A percentile compares a stretch with the other conserved stretches of the same genome.
Evolutionary conservation across 208 protist genomes (phyloP).

Genomic region (Crithidia brevicula): DNA sequence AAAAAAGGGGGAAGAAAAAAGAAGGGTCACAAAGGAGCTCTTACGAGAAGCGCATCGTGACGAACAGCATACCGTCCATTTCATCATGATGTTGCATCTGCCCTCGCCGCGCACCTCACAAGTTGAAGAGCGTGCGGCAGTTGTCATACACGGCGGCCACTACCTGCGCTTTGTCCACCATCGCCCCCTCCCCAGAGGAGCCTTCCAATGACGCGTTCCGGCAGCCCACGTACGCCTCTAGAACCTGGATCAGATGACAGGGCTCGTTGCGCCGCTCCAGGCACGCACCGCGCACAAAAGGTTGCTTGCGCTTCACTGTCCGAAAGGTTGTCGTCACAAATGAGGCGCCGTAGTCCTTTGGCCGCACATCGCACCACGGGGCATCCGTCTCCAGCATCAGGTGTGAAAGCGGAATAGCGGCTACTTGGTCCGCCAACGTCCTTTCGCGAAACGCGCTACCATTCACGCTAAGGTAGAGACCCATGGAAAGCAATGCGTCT

Average conservation of each 20-base stretch:
- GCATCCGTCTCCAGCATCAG: constrained; percentile 95
- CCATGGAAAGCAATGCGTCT: constrained; percentile 67
- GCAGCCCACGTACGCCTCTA: constrained; percentile 70
- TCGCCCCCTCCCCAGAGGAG: neutral
- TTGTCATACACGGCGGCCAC: constrained; percentile 49
- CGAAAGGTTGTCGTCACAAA: constrained; percentile 73
- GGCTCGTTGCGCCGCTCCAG: constrained; percentile 94
- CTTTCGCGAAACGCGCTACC: constrained; percentile 91
- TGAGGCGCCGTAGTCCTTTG: constrained; percentile 79
- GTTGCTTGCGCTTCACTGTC: constrained; percentile 63
- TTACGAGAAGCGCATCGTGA: too few species aligned
- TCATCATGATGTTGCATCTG: too few species aligned
- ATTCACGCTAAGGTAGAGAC: constrained; percentile 92
- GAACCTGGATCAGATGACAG: constrained; percentile 80
- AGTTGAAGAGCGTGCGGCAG: constrained; percentile 43
- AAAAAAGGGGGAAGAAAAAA: too few species aligned
- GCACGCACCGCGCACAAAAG: constrained; percentile 62
- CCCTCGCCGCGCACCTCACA: constrained; percentile 10
- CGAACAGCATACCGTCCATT: too few species aligned
- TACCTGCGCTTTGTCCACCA: constrained; percentile 41
- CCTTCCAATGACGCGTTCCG: constrained; percentile 4
- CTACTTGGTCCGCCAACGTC: constrained; percentile 70
- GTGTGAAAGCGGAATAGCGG: constrained; percentile 76
- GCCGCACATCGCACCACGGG: constrained; percentile 95
- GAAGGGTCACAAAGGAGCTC: too few species aligned